Conservation (phyloP, 371 early-diverging fungal genomes). For the Basidiobolus meristosporus region DNA sequence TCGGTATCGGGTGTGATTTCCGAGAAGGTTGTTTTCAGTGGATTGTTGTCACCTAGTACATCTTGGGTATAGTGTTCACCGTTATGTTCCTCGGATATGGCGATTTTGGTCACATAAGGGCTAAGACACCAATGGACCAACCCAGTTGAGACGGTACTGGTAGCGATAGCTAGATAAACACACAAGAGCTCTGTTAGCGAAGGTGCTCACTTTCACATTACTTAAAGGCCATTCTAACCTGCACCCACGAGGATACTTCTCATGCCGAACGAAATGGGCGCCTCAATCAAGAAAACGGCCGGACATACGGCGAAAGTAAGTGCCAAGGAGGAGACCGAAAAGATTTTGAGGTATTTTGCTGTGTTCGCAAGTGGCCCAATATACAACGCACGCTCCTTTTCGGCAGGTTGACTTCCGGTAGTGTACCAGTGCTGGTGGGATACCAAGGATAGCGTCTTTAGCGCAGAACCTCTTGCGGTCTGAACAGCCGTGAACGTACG, state of each 20-base stretch:
- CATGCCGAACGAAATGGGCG: neutral
- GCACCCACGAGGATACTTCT: neutral
- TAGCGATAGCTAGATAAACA: conserved; percentile 1
- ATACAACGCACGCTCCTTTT: neutral
- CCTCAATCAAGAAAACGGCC: neutral
- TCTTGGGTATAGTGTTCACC: no score
- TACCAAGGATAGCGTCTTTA: no score
- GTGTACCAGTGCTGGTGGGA: no score
- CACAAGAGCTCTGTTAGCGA: no score
- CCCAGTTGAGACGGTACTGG: conserved; percentile 1
- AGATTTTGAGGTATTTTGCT: neutral
- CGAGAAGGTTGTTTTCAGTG: no score
- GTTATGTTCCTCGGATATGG: no score
- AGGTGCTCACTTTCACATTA: no score
- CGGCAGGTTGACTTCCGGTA: no score
- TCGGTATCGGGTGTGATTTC: no score
- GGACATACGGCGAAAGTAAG: neutral
- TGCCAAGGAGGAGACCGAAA: neutral
- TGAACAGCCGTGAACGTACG: no score
- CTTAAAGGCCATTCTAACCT: neutral
- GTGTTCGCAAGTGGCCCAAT: neutral
- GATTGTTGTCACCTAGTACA: no score
- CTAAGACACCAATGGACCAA: conserved; percentile 2
- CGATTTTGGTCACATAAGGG: conserved; percentile 1
- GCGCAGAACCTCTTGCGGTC: no score